Base-by-base conservation (phyloP, 2,329 filamentous ascomycete species). In the Xylariomycetidae sp. region DNA sequence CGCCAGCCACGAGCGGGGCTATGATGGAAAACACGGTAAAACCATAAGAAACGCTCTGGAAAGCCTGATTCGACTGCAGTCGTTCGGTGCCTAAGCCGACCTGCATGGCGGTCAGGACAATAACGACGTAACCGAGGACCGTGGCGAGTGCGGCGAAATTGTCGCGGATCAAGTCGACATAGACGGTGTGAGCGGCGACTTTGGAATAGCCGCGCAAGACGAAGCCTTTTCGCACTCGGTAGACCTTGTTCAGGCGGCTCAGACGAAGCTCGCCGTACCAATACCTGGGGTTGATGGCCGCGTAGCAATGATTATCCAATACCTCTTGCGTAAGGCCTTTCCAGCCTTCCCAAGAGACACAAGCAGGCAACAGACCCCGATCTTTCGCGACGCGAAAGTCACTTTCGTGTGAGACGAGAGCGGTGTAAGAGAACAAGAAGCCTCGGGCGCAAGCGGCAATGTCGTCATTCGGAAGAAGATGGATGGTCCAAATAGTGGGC, bases 201-300 rank as follows among this genome's bases (percentile, higher is more conserved):
- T 44, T 46, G 10, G 50, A 53, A 40, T 52, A 55, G 7, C 49
- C 50, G 14, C 50, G 51, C 19, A 53, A 30, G 13, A 52, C 7
- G 25, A 32, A 46, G 4, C 49, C 48, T 29, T 46, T 48, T 3
- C 42, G 41, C 15, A 66, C 36, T 26, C 59, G 59, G 42, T 63
- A 64, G 27, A 68, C 57, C 30, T 63, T 60, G 47, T 72, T 59
- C 27, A 61, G 31, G n/a, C 58, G 56, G 31, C 48, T 48, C 2
- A 59, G 43, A 3, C 61, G 58, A 10, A 66, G 56, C 41, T 65
- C 63, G 12, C 61, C 62, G 41, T 60, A 66, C 39, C 48, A 50
- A 42, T 61, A 66, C 12, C 63, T 53, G 18, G 50, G 50, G 34
- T 59, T 56, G 29, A 58, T 40, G 9, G 45, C 27, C 3, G 46